phyloP scores from a whole-genome alignment of 495 filamentous ascomycete species.

The Aspergillus nanangensis region DNA sequence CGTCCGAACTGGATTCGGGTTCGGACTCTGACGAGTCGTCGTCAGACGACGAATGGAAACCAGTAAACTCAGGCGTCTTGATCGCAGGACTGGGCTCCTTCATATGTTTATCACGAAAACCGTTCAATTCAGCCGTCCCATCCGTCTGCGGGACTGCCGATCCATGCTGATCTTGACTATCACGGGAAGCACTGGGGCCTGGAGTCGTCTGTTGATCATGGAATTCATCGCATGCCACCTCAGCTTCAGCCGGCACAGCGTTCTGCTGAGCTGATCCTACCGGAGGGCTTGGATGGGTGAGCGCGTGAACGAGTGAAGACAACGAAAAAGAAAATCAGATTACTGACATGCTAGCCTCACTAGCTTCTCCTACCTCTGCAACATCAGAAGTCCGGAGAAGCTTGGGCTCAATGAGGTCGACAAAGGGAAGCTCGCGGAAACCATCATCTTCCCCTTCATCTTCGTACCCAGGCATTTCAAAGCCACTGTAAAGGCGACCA shows the following conservation, averaged over 20 bases:
- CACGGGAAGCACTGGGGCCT: too few relatives aligned
- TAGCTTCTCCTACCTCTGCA: constrained; percentile 13
- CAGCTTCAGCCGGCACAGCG: constrained; percentile 2
- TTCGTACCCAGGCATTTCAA: constrained; percentile 60
- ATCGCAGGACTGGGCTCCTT: constrained; percentile 8
- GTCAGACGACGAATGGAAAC: constrained; percentile 10
- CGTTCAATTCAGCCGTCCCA: neutral
- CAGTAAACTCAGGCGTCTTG: constrained; percentile 17
- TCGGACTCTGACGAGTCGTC: neutral
- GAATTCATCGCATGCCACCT: neutral
- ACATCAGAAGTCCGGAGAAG: constrained; percentile 41
- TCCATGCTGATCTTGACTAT: neutral
- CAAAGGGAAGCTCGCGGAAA: constrained; percentile 45
- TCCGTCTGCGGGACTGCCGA: too few relatives aligned
- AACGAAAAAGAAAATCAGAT: constrained; percentile 34
- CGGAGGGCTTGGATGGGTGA: constrained; percentile 31
- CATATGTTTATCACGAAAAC: neutral
- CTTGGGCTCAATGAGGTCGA: constrained; percentile 58
- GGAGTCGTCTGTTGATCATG: constrained; percentile 4
- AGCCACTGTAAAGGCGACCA: constrained; percentile 57
- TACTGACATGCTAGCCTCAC: constrained; percentile 40
- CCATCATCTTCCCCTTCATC: constrained; percentile 54
- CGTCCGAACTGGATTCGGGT: too few relatives aligned
- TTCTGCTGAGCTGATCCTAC: constrained; percentile 24
- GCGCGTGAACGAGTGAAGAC: constrained; percentile 16